Evolutionary conservation across 345 rosid species (phyloP).

Genomic region (Lumnitzera littorea): DNA sequence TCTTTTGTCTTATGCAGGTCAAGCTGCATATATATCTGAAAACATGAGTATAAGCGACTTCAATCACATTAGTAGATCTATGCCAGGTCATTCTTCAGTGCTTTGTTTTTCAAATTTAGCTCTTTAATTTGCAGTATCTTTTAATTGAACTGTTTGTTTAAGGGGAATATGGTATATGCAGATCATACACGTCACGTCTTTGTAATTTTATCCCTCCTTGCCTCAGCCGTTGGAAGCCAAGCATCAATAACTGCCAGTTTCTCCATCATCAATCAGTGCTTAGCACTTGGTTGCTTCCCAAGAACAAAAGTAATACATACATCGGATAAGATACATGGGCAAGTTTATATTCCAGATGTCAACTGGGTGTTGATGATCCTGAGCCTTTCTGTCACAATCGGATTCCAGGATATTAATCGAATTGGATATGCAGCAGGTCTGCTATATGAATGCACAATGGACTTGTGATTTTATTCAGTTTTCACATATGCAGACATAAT

Average conservation of each 20-base stretch:
- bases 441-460: not conserved
- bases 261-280: conserved; percentile 61
- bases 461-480: not conserved
- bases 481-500: too few relatives aligned
- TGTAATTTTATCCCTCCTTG: conserved; percentile 35
- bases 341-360: conserved; percentile 53
- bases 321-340: conserved; percentile 42
- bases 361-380: conserved; percentile 57
- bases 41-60: conserved; percentile 17
- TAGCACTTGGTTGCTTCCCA: conserved; percentile 53
- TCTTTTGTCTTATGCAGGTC: conserved; percentile 46
- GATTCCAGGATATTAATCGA: conserved; percentile 25
- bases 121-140: not conserved
- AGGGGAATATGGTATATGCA: conserved; percentile 12
- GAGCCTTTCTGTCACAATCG: conserved; percentile 39
- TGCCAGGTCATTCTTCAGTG: conserved; percentile 24
- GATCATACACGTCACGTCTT: conserved; percentile 31
- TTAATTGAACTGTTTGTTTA: conserved; percentile 9
- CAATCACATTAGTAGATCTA: conserved; percentile 37
- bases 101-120: not conserved
- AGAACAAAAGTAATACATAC: conserved; percentile 55
- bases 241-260: conserved; percentile 57
- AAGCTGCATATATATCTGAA: conserved; percentile 53
- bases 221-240: conserved; percentile 47
- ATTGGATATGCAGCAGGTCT: conserved; percentile 51